Evolutionary conservation across 139 green algal genomes (phyloP).

Genomic region (Limnomonas spitsbergensis): DNA sequence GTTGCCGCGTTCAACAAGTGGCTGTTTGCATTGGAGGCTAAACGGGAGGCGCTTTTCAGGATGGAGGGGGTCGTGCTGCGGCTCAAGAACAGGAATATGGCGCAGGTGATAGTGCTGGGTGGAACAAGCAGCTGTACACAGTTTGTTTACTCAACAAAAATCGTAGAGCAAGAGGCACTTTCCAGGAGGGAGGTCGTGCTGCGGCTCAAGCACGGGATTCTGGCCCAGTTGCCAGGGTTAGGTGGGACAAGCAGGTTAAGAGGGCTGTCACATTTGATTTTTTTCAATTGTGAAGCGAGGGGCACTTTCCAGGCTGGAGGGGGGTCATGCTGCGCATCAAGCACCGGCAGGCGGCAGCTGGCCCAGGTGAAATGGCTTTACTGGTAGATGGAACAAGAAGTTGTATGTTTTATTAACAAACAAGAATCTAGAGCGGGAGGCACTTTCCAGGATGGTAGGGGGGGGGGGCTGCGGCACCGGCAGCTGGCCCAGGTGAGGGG

Average conservation of each 20-base stretch:
- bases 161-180: slow-evolving; percentile 11
- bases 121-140: slow-evolving; percentile 9
- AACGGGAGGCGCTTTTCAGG: slow-evolving; percentile 5
- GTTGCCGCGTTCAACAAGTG: slow-evolving; percentile 15
- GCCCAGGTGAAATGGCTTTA: too few relatives aligned
- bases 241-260: slow-evolving; percentile 12
- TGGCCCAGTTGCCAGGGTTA: background rate
- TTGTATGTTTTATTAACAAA: too few relatives aligned
- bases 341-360: too few relatives aligned
- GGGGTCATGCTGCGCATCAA: background rate
- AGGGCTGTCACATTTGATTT: too few relatives aligned
- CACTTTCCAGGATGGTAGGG: too few relatives aligned
- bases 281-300: slow-evolving; percentile 4
- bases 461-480: too few relatives aligned
- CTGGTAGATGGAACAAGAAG: too few relatives aligned
- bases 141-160: too few relatives aligned
- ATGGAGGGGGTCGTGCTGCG: background rate
- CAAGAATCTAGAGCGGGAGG: too few relatives aligned
- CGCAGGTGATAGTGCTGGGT: background rate
- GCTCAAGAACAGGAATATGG: background rate
- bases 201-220: background rate
- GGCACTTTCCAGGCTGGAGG: slow-evolving; percentile 3
- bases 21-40: slow-evolving; percentile 1
- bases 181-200: background rate
- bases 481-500: too few relatives aligned